phyloP scores from a whole-genome alignment of 176 grass and related monocot species.

The Ampelocalamus luodianensis region DNA sequence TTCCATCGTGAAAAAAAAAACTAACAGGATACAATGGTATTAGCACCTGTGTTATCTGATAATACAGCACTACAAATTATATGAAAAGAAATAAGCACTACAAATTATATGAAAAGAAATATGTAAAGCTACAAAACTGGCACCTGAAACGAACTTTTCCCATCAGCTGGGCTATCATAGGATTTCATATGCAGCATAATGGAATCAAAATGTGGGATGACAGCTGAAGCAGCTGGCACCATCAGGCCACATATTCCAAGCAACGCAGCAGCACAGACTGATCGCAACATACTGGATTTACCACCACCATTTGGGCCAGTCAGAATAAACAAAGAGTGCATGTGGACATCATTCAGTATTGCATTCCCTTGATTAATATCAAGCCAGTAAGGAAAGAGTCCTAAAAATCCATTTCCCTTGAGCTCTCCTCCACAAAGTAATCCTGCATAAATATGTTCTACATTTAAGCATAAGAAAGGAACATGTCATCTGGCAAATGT shows the following conservation, averaged over 20 bases:
- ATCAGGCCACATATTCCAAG: constrained; percentile 98
- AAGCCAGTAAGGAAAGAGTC: constrained; percentile 88
- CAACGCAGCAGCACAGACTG: constrained; percentile 85
- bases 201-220: constrained; percentile 82
- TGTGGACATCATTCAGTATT: constrained; percentile 80
- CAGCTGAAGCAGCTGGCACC: constrained; percentile 84
- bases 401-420: constrained; percentile 71
- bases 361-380: constrained; percentile 79
- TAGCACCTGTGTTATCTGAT: neutral
- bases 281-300: constrained; percentile 95
- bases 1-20: constrained; percentile 26
- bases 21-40: constrained; percentile 2
- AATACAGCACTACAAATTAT: constrained; percentile 12
- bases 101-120: constrained; percentile 20
- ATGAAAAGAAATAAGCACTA: constrained; percentile 9
- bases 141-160: constrained; percentile 98
- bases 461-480: constrained; percentile 29
- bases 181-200: constrained; percentile 98
- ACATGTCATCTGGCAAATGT: neutral
- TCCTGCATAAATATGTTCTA: constrained; percentile 54
- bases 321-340: constrained; percentile 82
- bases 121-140: constrained; percentile 35
- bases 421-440: constrained; percentile 38
- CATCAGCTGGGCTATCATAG: constrained; percentile 94
- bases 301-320: constrained; percentile 98